Evolutionary conservation across 306 rosid genomes (phyloP).

Genomic region (Dalbergia cochinchinensis): DNA sequence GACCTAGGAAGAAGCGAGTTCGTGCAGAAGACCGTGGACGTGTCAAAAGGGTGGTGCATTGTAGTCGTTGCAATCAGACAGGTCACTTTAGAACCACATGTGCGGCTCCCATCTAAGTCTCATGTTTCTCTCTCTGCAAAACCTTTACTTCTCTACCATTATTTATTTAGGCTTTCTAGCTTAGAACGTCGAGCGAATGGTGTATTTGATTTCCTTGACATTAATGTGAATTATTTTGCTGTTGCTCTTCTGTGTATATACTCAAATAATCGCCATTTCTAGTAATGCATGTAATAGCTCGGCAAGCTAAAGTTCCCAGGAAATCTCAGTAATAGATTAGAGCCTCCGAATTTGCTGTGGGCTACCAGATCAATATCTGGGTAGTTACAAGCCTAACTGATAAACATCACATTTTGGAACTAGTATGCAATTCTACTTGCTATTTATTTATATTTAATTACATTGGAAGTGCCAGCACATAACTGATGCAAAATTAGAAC

Average conservation of each 20-base stretch:
- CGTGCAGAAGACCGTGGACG: constrained; percentile 92
- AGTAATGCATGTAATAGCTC: neutral
- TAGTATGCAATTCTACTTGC: neutral
- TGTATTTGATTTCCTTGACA: constrained; percentile 39
- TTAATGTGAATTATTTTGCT: constrained; percentile 45
- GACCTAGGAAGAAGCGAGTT: constrained; percentile 86
- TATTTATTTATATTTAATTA: neutral
- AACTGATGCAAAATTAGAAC: neutral
- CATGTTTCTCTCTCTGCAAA: constrained; percentile 36
- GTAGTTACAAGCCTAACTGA: neutral
- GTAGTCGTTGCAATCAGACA: constrained; percentile 92
- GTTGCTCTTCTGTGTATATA: constrained; percentile 43
- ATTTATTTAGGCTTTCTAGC: constrained; percentile 49
- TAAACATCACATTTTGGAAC: neutral
- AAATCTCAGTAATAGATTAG: neutral
- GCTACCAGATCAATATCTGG: too few species aligned
- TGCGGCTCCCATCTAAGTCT: constrained; percentile 76
- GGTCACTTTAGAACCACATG: constrained; percentile 96
- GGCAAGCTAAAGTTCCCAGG: neutral
- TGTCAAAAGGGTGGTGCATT: constrained; percentile 86
- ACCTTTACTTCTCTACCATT: constrained; percentile 40
- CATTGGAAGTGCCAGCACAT: neutral
- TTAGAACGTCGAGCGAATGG: constrained; percentile 46
- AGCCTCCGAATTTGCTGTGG: neutral
- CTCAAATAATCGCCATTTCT: constrained; percentile 31